Percentiles rank a stretch among this genome's conserved stretches.
Evolutionary conservation across 2,329 filamentous ascomycete species (phyloP).

Genomic region (Uncinocarpus reesii): DNA sequence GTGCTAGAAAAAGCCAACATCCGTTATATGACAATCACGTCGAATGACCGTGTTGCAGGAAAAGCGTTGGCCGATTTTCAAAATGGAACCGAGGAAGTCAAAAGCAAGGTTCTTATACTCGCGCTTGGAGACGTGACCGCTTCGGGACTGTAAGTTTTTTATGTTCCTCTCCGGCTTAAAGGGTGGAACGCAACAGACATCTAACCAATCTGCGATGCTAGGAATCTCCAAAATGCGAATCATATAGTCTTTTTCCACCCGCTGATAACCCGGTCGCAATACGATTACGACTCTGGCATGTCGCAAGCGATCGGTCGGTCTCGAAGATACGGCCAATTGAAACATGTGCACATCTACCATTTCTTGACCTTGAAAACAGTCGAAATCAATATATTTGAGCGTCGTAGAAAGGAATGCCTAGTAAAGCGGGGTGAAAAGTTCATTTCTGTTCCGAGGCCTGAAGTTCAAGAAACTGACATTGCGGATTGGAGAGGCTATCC

Average conservation of each 20-base stretch:
- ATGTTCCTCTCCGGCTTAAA: not conserved
- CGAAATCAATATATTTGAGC: conserved; percentile 38
- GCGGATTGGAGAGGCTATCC: conserved; percentile 23
- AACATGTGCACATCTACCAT: conserved; percentile 49
- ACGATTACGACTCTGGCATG: conserved; percentile 49
- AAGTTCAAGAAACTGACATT: conserved; percentile 18
- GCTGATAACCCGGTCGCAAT: conserved; percentile 40
- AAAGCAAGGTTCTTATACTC: conserved; percentile 46
- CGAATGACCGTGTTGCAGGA: conserved; percentile 22
- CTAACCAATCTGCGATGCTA: conserved; percentile 20
- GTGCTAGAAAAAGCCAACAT: conserved; percentile 25
- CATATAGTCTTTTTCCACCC: conserved; percentile 56
- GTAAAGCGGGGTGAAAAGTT: conserved; percentile 22
- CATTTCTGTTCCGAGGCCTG: conserved; percentile 18
- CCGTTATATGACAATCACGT: conserved; percentile 30
- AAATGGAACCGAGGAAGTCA: conserved; percentile 24
- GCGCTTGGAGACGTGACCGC: conserved; percentile 48
- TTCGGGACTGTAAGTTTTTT: conserved; percentile 46
- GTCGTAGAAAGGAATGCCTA: conserved; percentile 25
- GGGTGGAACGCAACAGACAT: not conserved
- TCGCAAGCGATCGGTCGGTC: conserved; percentile 54
- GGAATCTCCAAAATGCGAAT: conserved; percentile 54
- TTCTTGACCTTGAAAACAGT: conserved; percentile 36
- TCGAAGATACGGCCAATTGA: conserved; percentile 48
- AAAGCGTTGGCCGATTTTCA: conserved; percentile 36